These are phyloP conservation scores for Colletotrichum karsti DNA, from an alignment of 2,329 filamentous ascomycete genomes.

Conservation along the genomic window DNA sequence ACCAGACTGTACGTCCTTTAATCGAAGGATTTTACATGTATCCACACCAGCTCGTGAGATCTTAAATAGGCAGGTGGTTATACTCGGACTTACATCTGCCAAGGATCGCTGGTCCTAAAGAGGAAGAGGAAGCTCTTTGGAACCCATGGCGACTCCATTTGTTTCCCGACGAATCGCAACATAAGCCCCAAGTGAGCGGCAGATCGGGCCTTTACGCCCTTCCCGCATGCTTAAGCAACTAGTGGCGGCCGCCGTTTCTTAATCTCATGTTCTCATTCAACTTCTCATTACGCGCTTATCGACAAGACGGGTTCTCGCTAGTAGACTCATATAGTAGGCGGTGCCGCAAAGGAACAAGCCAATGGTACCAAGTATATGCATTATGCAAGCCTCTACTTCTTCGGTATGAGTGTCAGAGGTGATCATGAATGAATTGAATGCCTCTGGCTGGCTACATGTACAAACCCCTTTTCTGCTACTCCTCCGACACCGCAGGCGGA, in stretches of 20 bases:
- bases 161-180: background rate
- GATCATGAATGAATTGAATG: background rate
- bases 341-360: background rate
- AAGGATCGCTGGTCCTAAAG: too few species aligned
- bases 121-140: background rate
- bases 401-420: background rate
- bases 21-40: background rate
- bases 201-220: background rate
- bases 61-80: background rate
- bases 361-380: background rate
- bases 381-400: background rate
- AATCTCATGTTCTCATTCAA: background rate
- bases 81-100: background rate
- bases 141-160: background rate
- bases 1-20: background rate
- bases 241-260: too few species aligned
- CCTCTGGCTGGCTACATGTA: background rate
- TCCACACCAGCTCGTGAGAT: background rate
- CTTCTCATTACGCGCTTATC: too few species aligned
- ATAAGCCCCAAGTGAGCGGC: background rate
- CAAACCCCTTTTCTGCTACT: background rate
- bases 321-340: too few species aligned
- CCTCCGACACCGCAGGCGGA: background rate
- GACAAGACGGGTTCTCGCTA: too few species aligned
- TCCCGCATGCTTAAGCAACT: background rate